Percentiles rank a stretch among this genome's conserved stretches.
phyloP scores from a whole-genome alignment of 2,329 filamentous ascomycete genomes.

The Ascocoryne sarcoides region DNA sequence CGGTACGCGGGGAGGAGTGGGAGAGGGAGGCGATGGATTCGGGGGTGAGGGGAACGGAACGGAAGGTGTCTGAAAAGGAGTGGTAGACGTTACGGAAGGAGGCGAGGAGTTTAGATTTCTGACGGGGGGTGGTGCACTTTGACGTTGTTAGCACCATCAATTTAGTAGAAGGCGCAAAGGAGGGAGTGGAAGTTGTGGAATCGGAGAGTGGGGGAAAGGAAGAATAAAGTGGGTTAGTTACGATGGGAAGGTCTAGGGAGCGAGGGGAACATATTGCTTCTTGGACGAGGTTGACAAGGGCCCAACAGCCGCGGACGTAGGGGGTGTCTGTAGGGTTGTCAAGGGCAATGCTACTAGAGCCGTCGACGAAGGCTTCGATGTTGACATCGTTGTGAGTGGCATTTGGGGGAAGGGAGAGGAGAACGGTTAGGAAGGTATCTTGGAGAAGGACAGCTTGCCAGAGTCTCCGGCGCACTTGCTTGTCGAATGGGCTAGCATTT shows the following conservation, averaged over 20 bases:
- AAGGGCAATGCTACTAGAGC: constrained; percentile 46
- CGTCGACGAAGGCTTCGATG: constrained; percentile 64
- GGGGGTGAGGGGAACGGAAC: constrained; percentile 57
- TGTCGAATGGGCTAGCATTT: constrained; percentile 59
- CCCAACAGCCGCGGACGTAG: constrained; percentile 64
- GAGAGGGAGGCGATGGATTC: constrained; percentile 48
- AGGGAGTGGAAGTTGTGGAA: too few species aligned
- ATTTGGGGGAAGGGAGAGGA: constrained; percentile 67
- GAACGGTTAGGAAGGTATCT: constrained; percentile 72
- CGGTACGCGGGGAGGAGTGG: constrained; percentile 52
- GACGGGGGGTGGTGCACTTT: constrained; percentile 56
- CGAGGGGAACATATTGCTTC: constrained; percentile 67
- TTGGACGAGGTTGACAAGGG: constrained; percentile 68
- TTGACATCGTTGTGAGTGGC: constrained; percentile 73
- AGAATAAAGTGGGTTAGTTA: too few species aligned
- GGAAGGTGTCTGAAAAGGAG: constrained; percentile 63
- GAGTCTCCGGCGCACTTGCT: constrained; percentile 68
- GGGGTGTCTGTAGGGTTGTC: constrained; percentile 57
- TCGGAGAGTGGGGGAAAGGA: too few species aligned
- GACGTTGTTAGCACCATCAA: too few species aligned
- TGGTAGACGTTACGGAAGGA: constrained; percentile 64
- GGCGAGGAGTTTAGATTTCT: constrained; percentile 61
- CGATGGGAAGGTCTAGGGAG: constrained; percentile 65
- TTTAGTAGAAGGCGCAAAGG: too few species aligned
- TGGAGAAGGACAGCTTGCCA: constrained; percentile 78